A percentile compares a stretch with the other conserved stretches of the same genome.
These are phyloP conservation scores for Microthyrium microscopicum DNA, from an alignment of 2,329 filamentous ascomycete genomes.

Conservation along the genomic window DNA sequence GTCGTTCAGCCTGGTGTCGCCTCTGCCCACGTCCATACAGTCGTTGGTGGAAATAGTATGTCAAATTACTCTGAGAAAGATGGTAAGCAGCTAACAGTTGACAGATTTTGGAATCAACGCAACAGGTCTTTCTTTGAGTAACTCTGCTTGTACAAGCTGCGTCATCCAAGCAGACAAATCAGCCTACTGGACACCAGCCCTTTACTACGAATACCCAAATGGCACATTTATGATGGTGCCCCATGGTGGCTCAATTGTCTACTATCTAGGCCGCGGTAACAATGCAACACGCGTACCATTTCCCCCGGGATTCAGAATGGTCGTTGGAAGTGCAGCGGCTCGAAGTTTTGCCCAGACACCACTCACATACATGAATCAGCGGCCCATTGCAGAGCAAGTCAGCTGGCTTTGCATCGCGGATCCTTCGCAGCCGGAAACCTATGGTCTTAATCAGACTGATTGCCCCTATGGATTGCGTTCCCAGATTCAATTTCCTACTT, in stretches of 20 bases:
- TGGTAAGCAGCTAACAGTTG: too few relatives aligned
- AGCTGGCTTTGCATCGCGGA: conserved; percentile 16
- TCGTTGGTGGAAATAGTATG: conserved; percentile 18
- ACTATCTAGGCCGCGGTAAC: conserved; percentile 15
- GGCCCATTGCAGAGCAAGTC: conserved; percentile 18
- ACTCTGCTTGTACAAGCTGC: conserved; percentile 15
- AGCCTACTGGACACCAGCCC: conserved; percentile 21
- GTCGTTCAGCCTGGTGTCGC: conserved; percentile 17
- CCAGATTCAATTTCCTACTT: conserved; percentile 22
- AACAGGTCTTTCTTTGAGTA: conserved; percentile 10
- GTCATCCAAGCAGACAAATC: conserved; percentile 19
- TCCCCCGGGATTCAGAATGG: conserved; percentile 13
- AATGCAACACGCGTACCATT: conserved; percentile 11
- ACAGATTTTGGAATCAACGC: conserved; percentile 12
- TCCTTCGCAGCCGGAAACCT: conserved; percentile 13
- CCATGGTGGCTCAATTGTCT: conserved; percentile 13
- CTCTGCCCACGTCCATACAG: conserved; percentile 18
- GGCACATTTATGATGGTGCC: conserved; percentile 17
- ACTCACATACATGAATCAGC: conserved; percentile 18
- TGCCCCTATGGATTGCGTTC: conserved; percentile 20
- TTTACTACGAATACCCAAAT: conserved; percentile 20
- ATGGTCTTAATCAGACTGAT: conserved; percentile 16
- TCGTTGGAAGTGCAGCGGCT: conserved; percentile 18
- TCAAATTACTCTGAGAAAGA: not conserved
- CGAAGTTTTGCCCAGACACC: conserved; percentile 15